Evolutionary conservation across 1,284 basidiomycete genomes (phyloP).

Genomic region (Agaricales sp.): DNA sequence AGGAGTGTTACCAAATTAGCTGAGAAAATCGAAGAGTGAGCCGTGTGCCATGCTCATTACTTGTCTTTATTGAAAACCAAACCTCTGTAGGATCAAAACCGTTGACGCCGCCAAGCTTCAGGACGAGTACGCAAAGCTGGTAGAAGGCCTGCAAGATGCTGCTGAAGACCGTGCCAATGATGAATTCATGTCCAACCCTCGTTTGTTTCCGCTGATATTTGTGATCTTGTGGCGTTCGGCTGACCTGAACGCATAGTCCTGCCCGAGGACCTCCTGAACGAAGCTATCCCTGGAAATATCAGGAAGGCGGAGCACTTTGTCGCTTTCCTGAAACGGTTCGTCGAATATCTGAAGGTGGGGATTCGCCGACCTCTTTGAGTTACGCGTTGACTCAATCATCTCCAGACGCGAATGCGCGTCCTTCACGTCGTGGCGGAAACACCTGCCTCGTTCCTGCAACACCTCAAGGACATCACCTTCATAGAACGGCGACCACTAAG

Average conservation of each 20-base stretch:
- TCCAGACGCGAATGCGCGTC: conserved; percentile 93
- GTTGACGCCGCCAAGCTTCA: conserved; percentile 93
- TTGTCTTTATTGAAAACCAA: conserved; percentile 2
- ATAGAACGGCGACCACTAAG: conserved; percentile 94
- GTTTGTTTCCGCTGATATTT: conserved; percentile 29
- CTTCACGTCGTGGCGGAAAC: conserved; percentile 99
- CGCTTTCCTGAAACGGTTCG: conserved; percentile 95
- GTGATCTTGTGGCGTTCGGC: conserved; percentile 4
- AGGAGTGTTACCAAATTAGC: conserved; percentile 83
- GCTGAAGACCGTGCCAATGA: conserved; percentile 54
- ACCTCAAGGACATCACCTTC: conserved; percentile 98
- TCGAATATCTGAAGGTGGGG: conserved; percentile 92
- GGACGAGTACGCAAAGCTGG: conserved; percentile 95
- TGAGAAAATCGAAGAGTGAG: conserved; percentile 91
- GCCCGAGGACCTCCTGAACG: conserved; percentile 89
- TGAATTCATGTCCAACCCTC: conserved; percentile 83
- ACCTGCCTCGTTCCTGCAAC: conserved; percentile 95
- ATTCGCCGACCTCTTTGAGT: conserved; percentile 3
- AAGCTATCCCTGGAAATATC: conserved; percentile 97
- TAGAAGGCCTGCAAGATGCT: conserved; percentile 86
- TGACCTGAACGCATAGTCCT: conserved; percentile 45
- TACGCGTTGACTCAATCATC: conserved; percentile 6
- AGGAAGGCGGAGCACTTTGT: conserved; percentile 99
- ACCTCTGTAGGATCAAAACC: conserved; percentile 68
- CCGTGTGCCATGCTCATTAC: conserved; percentile 6